Conservation (phyloP, 1,139 yeast species). For the Suhomyces kunorum region DNA sequence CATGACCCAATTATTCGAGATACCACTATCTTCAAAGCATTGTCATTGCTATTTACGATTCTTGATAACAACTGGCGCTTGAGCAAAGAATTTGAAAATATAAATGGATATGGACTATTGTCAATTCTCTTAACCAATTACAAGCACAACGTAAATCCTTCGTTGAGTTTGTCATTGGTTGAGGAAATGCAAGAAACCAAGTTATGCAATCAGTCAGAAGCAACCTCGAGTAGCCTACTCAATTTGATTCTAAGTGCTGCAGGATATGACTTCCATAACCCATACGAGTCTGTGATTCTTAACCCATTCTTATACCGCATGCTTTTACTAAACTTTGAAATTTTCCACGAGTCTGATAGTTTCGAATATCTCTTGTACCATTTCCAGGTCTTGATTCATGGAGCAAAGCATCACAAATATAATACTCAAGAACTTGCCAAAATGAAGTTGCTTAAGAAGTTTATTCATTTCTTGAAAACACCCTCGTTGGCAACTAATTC, state of each 20-base stretch:
- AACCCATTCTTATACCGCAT: constrained; percentile 16
- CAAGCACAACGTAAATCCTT: constrained; percentile 25
- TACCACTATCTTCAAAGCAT: constrained; percentile 23
- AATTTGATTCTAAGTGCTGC: constrained; percentile 26
- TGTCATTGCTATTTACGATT: constrained; percentile 30
- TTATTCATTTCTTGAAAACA: constrained; percentile 53
- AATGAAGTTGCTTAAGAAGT: constrained; percentile 53
- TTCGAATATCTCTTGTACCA: constrained; percentile 57
- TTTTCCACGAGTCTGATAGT: constrained; percentile 41
- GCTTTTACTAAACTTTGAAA: constrained; percentile 25
- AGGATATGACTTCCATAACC: constrained; percentile 29
- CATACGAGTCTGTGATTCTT: constrained; percentile 34
- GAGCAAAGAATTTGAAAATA: constrained; percentile 43
- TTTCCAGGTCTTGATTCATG: constrained; percentile 52
- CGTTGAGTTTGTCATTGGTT: constrained; percentile 19
- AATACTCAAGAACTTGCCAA: constrained; percentile 54
- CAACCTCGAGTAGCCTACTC: constrained; percentile 17
- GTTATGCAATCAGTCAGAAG: background rate
- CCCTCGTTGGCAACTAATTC: constrained; percentile 18
- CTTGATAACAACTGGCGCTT: constrained; percentile 42
- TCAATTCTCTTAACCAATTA: constrained; percentile 34
- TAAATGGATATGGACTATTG: constrained; percentile 44
- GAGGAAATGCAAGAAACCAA: constrained; percentile 4
- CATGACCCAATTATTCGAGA: constrained; percentile 20
- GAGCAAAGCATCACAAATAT: constrained; percentile 49